Base-by-base conservation (phyloP, 2,329 filamentous ascomycete genomes). In the Huntiella bhutanensis region DNA sequence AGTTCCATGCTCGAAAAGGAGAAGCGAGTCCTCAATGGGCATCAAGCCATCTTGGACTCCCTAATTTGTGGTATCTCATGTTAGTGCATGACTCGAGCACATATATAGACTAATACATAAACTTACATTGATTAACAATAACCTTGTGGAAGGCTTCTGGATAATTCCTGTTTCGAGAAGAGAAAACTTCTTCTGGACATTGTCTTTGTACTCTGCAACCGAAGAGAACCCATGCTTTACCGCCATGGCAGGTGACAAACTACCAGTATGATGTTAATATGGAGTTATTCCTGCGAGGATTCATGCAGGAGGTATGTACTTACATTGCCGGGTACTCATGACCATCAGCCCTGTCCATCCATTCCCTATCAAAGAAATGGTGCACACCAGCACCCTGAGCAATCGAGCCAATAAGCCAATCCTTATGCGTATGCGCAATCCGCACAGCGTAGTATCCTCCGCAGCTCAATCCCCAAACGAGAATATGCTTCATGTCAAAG, bases 381-480 rank as follows among this genome's bases (percentile, higher is more conserved):
- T 76, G 71, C 10, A 64, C 67, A 0, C 70, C 70, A 2, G 70
- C 70, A 0, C 71, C 72, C 53, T 76, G 72, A 11, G 74, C 77
- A 15, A 82, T 64, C 16, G 60, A 59, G 0, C 77, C 78, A 0
- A 60, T 58, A 15, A 83, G 59, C 7, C 61, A 58, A 1, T 63
- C 56, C 13, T 62, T 60, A 56, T 82, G 78, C n/a, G 76, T 81
- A 57, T 80, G 75, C 39, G 77, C 77, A n/a, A 74, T 66, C 13
- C 77, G 69, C 34, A 77, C 65, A 15, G 77, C 77, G 59, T 82
- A 80, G 64, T 80, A 81, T 0, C 77, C 77, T 28, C 78, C 78
- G 0, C 70, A 66, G 52, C 71, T 77, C 33, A 82, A 60, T 0
- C 77, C 78, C 77, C 77, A 82, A 41, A 68, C 71, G 50, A 76